phyloP scores from a whole-genome alignment of 495 filamentous ascomycete genomes.

The Penicillium paradoxum region DNA sequence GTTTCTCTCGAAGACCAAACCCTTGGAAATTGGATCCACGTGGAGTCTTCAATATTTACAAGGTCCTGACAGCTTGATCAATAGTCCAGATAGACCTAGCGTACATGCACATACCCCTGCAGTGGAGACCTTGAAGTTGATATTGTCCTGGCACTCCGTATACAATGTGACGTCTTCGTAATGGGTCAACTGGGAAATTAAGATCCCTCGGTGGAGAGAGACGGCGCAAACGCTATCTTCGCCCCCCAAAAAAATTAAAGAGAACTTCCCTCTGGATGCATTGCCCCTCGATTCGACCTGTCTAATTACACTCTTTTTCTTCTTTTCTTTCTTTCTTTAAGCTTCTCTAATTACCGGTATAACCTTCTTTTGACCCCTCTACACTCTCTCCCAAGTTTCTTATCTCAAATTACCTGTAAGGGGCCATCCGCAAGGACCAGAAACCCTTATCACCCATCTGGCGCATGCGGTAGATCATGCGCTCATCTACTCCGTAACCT shows the following conservation, averaged over 20 bases:
- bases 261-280: not conserved
- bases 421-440: slow-evolving; percentile 11
- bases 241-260: slow-evolving; percentile 2
- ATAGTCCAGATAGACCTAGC: not conserved
- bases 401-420: slow-evolving; percentile 10
- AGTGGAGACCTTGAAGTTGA: no score
- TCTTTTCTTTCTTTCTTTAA: not conserved
- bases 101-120: no score
- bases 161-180: no score
- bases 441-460: slow-evolving; percentile 5
- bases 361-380: not conserved
- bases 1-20: no score
- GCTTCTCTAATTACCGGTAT: slow-evolving; percentile 4
- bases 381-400: slow-evolving; percentile 7
- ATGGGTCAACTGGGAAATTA: slow-evolving; percentile 16
- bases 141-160: no score
- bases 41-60: not conserved
- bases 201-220: slow-evolving; percentile 16
- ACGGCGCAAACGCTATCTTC: not conserved
- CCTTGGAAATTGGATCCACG: not conserved
- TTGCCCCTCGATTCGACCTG: not conserved
- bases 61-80: not conserved
- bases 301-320: slow-evolving; percentile 6
- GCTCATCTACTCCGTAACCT: slow-evolving; percentile 9
- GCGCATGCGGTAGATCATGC: slow-evolving; percentile 23